Evolutionary conservation across 1,284 basidiomycete genomes (phyloP).

Genomic region (Sparassis latifolia): DNA sequence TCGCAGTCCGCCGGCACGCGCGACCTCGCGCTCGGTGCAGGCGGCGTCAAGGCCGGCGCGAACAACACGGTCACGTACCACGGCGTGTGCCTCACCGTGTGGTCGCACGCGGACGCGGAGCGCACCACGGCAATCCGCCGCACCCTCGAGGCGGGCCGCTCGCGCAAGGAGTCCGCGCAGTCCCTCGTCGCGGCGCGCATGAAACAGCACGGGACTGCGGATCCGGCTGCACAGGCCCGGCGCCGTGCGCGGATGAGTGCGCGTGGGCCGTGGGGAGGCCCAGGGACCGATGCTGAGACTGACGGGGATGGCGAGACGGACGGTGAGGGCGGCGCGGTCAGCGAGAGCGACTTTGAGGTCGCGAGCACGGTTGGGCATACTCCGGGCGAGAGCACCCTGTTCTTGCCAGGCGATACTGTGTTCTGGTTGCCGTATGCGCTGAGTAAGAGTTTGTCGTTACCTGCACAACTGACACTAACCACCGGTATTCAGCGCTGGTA

Average conservation of each 20-base stretch:
- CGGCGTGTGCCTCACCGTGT: constrained; percentile 87
- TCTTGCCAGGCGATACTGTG: constrained; percentile 81
- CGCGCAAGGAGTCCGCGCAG: constrained; percentile 73
- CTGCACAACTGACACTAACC: constrained; percentile 7
- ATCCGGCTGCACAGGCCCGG: constrained; percentile 50
- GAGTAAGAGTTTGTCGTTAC: constrained; percentile 45
- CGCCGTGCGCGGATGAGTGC: constrained; percentile 48
- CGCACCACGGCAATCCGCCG: constrained; percentile 76
- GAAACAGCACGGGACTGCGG: constrained; percentile 46
- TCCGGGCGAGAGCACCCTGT: constrained; percentile 79
- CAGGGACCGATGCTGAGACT: constrained; percentile 45
- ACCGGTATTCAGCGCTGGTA: constrained; percentile 55
- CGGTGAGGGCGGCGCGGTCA: constrained; percentile 52
- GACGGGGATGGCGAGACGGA: constrained; percentile 69
- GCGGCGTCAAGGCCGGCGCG: constrained; percentile 33
- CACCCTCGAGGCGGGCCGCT: constrained; percentile 70
- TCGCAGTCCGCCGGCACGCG: constrained; percentile 24
- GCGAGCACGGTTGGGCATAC: constrained; percentile 71
- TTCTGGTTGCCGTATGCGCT: constrained; percentile 92
- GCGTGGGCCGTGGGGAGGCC: constrained; percentile 55
- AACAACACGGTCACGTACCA: constrained; percentile 66
- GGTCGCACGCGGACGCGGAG: constrained; percentile 89
- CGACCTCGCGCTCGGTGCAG: constrained; percentile 30
- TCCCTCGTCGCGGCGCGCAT: constrained; percentile 59
- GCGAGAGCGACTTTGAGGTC: constrained; percentile 78